Conservation (phyloP, 495 filamentous ascomycete species). For the Cudoniella acicularis region DNA sequence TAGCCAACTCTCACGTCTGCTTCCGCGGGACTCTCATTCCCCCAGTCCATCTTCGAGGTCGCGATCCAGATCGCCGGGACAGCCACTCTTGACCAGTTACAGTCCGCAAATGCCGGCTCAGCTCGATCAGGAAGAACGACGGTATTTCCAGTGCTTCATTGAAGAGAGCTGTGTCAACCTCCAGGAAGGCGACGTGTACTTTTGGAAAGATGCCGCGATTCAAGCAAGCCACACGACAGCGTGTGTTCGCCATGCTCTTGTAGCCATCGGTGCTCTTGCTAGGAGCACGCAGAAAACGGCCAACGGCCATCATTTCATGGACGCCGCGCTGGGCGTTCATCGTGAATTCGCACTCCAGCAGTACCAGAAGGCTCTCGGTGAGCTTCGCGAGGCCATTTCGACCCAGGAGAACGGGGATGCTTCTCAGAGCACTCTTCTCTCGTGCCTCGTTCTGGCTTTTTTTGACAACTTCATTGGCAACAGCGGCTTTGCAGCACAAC, state of each 20-base stretch:
- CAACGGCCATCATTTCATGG: conserved; percentile 5
- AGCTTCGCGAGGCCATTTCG: conserved; percentile 9
- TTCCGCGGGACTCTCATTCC: not conserved
- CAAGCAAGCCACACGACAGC: not conserved
- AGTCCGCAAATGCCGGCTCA: not conserved
- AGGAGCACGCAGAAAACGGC: not conserved
- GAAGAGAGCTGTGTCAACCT: conserved; percentile 8
- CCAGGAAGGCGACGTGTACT: not conserved
- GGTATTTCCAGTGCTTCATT: conserved; percentile 15
- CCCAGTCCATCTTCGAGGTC: conserved; percentile 1
- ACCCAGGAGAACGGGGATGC: not conserved
- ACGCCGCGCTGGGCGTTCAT: conserved; percentile 5
- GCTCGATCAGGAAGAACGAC: conserved; percentile 1
- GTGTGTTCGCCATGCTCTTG: conserved; percentile 15
- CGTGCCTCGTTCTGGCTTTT: conserved; percentile 11
- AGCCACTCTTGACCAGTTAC: not conserved
- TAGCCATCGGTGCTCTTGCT: conserved; percentile 14
- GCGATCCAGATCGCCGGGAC: not conserved
- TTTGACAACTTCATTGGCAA: conserved; percentile 21
- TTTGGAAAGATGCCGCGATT: conserved; percentile 9
- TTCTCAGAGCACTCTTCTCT: conserved; percentile 5
- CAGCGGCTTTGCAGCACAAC: conserved; percentile 14
- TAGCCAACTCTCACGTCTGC: not conserved
- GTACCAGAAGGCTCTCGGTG: conserved; percentile 17
- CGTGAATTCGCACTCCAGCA: conserved; percentile 19